phyloP scores from a whole-genome alignment of 495 filamentous ascomycete species.

The Penicillium atrosanguineum region DNA sequence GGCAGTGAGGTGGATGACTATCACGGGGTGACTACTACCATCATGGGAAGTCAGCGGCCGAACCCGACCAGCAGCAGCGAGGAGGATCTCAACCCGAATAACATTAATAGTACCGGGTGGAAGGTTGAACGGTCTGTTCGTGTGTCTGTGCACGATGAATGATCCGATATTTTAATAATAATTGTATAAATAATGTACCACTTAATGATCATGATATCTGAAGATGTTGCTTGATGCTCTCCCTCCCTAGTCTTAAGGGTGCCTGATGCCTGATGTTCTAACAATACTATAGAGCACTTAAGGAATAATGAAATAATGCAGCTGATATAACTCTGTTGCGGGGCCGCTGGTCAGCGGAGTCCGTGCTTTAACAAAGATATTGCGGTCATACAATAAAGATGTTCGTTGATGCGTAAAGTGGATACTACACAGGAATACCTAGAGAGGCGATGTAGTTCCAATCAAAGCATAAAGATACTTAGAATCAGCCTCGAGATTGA shows the following conservation, averaged over 20 bases:
- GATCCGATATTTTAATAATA: neutral
- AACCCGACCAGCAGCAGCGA: constrained; percentile 19
- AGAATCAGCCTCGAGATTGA: too few species aligned
- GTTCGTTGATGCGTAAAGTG: constrained; percentile 34
- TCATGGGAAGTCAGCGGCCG: constrained; percentile 18
- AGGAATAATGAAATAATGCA: too few species aligned
- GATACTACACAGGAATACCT: constrained; percentile 29
- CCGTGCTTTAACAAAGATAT: too few species aligned
- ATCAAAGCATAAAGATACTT: constrained; percentile 49
- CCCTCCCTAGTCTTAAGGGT: too few species aligned
- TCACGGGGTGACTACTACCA: constrained; percentile 27
- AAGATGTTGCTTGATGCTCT: too few species aligned
- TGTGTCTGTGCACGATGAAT: constrained; percentile 24
- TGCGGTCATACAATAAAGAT: constrained; percentile 42
- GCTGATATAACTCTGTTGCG: too few species aligned
- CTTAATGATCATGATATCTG: too few species aligned
- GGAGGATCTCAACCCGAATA: constrained; percentile 21
- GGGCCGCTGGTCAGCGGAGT: too few species aligned
- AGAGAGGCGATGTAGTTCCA: constrained; percentile 47
- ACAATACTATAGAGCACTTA: too few species aligned
- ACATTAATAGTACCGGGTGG: constrained; percentile 8
- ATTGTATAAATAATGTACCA: neutral
- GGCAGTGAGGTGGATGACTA: constrained; percentile 20
- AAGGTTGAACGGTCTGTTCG: constrained; percentile 28
- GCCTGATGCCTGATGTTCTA: too few species aligned